Evolutionary conservation across 164 flowering plant genomes (phyloP).

Genomic region (Houttuynia cordata): DNA sequence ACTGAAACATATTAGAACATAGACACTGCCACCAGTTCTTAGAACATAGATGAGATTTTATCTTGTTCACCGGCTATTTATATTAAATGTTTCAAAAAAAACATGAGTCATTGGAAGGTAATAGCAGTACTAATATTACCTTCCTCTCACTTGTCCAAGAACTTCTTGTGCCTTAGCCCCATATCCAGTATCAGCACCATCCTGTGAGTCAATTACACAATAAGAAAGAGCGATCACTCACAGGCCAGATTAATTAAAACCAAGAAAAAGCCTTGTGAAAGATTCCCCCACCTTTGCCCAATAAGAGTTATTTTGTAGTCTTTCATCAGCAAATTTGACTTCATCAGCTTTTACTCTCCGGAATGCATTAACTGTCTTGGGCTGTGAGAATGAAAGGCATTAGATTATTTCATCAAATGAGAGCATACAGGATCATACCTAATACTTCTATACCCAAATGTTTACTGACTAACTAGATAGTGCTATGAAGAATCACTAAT

Average conservation of each 20-base stretch:
- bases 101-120: background rate
- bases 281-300: slow-evolving; percentile 83
- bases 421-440: background rate
- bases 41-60: background rate
- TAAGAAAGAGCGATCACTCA: background rate
- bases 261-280: background rate
- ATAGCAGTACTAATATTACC: slow-evolving; percentile 18
- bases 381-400: slow-evolving; percentile 32
- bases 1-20: too few relatives aligned
- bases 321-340: slow-evolving; percentile 59
- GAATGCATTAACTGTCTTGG: slow-evolving; percentile 57
- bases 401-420: background rate
- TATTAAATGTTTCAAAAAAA: background rate
- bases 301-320: slow-evolving; percentile 86
- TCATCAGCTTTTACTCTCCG: slow-evolving; percentile 72
- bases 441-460: background rate
- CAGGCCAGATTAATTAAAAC: background rate
- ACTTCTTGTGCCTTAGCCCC: slow-evolving; percentile 97
- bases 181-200: slow-evolving; percentile 89
- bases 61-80: background rate
- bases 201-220: slow-evolving; percentile 24
- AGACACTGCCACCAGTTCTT: too few relatives aligned
- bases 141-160: slow-evolving; percentile 91
- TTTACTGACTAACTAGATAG: too few relatives aligned
- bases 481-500: too few relatives aligned